A percentile compares a stretch with the other conserved stretches of the same genome.
These are phyloP conservation scores for Xerocomellus amylosporus DNA, from an alignment of 768 basidiomycete species.

Conservation along the genomic window DNA sequence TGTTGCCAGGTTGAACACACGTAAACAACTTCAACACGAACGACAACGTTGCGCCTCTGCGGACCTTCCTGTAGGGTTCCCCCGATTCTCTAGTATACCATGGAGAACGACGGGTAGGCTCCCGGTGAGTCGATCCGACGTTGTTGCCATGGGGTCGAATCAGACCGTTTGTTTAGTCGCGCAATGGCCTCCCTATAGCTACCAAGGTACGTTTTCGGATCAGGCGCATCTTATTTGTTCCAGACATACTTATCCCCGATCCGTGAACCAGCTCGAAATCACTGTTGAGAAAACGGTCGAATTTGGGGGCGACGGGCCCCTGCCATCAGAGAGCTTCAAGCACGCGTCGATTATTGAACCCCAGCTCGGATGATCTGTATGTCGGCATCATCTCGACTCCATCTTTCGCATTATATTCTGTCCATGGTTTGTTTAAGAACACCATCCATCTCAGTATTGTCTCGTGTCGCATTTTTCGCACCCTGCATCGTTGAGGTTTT, in stretches of 20 bases:
- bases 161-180: slow-evolving; percentile 3
- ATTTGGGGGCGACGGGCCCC: slow-evolving; percentile 18
- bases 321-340: background rate
- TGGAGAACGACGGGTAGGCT: slow-evolving; percentile 3
- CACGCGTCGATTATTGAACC: slow-evolving; percentile 9
- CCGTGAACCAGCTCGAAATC: slow-evolving; percentile 24
- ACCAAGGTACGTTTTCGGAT: slow-evolving; percentile 20
- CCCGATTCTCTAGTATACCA: slow-evolving; percentile 22
- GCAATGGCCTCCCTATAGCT: slow-evolving; percentile 5
- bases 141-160: background rate
- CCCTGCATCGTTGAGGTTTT: no score
- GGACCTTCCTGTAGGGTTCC: slow-evolving; percentile 28
- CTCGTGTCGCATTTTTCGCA: no score
- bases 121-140: slow-evolving; percentile 11
- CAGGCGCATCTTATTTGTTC: no score
- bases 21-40: slow-evolving; percentile 32
- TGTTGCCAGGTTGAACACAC: slow-evolving; percentile 35
- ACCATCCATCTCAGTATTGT: no score
- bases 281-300: slow-evolving; percentile 31
- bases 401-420: no score
- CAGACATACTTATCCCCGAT: background rate
- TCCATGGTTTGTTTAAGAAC: no score
- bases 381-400: no score
- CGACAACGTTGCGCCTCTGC: slow-evolving; percentile 30
- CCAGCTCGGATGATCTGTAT: slow-evolving; percentile 1